Base-by-base conservation (phyloP, 805 yeast genomes). In the Yamadazyma endophytica region DNA sequence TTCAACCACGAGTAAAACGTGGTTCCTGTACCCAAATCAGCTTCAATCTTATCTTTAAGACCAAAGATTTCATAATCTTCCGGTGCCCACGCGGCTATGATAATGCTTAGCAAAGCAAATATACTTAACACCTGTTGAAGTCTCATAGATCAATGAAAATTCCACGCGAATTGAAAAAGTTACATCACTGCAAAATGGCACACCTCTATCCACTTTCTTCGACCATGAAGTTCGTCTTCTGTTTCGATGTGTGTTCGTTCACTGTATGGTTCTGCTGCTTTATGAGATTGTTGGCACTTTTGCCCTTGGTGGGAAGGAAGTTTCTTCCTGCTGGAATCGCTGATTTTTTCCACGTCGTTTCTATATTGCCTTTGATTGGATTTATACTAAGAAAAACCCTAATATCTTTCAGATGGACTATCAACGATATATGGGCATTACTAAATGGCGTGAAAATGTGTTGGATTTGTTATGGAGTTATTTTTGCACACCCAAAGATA, bases 61-160 rank as follows among this genome's bases (percentile, higher is more conserved):
- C 72, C 68, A 62, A 90, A 88, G 33, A 90, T 78, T 58, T 89
- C 96, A 20, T 82, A 68, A 55, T 90, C 97, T 34, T 74, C 77
- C 0, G 78, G 62, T 2, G 77, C 51, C 77, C 88, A 82, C 21
- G 44, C 36, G 9, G 63, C 46, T 3, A 42, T 24, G 3, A 39
- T 26, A 13, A 31, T 16, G 13, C 25, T n/a, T 4, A 29, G 19
- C n/a, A 31, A 17, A 20, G 22, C 21, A 5, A 35, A 6, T 3
- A 28, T 16, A 13, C 16, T 5, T 2, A 17, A 19, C 9, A 31
- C 15, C 32, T 28, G 31, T n/a, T n/a, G n/a, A n/a, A n/a, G n/a
- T n/a, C n/a, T n/a, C n/a, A n/a, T n/a, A n/a, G 18, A 14, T 23
- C 14, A 22, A 13, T 18, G 33, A 19, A 24, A 30, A 26, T 17